Percentiles rank a stretch among this genome's conserved stretches.
These are phyloP conservation scores for Ustilago sp. DNA, from an alignment of 1,284 basidiomycete species.

Conservation along the genomic window DNA sequence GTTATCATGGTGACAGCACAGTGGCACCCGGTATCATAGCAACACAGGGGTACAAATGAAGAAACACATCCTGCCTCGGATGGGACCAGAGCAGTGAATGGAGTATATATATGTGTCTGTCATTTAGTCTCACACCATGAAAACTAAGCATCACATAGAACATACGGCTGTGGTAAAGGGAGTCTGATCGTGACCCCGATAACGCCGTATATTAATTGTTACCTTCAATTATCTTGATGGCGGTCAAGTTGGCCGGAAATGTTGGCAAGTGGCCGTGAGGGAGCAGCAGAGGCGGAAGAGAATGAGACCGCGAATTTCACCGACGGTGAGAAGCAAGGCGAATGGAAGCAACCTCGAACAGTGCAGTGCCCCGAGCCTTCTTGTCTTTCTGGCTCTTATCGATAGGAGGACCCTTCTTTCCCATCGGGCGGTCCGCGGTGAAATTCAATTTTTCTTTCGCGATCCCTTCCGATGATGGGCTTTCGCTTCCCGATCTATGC, in stretches of 20 bases:
- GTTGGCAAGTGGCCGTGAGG: conserved; percentile 36
- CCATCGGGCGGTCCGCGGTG: conserved; percentile 21
- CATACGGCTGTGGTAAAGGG: too few species aligned
- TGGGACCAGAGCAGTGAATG: too few species aligned
- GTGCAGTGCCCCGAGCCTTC: background rate
- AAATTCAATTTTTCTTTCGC: conserved; percentile 4
- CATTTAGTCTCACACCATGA: too few species aligned
- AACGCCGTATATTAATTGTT: too few species aligned
- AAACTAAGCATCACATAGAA: too few species aligned
- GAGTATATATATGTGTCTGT: too few species aligned
- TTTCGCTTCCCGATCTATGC: background rate
- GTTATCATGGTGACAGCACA: too few species aligned
- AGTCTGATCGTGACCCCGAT: too few species aligned
- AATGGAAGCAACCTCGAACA: background rate
- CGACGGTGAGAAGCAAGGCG: conserved; percentile 3
- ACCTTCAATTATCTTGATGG: too few species aligned
- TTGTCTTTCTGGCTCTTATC: conserved; percentile 11
- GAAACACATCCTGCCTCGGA: too few species aligned
- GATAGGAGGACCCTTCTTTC: conserved; percentile 13
- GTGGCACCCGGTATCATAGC: too few species aligned
- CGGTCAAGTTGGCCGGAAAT: conserved; percentile 22
- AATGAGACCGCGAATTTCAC: conserved; percentile 23
- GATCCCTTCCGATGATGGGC: background rate
- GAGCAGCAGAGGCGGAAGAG: conserved; percentile 8
- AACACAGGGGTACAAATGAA: too few species aligned